Evolutionary conservation across 768 basidiomycete species (phyloP).

Genomic region (Chalciporus pseudorubinellus): DNA sequence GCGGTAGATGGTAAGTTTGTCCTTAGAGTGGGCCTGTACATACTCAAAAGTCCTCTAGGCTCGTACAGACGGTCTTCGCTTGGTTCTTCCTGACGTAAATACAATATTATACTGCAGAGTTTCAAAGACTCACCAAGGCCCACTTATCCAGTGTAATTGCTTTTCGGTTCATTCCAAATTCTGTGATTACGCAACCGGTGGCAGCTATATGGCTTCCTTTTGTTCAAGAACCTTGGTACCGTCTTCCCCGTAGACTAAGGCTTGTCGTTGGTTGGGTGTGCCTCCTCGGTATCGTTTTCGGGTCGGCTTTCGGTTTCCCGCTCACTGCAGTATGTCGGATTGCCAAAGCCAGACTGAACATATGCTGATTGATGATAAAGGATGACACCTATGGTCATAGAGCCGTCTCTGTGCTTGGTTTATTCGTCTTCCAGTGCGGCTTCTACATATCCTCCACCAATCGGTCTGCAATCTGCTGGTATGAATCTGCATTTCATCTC

Average conservation of each 20-base stretch:
- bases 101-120: conserved; percentile 1
- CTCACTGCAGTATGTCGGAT: conserved; percentile 46
- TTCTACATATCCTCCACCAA: conserved; percentile 70
- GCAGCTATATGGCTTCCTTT: conserved; percentile 65
- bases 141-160: conserved; percentile 57
- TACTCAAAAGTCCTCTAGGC: conserved; percentile 41
- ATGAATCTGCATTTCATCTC: conserved; percentile 16
- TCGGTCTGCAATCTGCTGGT: conserved; percentile 71
- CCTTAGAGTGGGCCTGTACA: not conserved
- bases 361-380: conserved; percentile 32
- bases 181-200: conserved; percentile 68
- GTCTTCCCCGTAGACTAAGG: conserved; percentile 49
- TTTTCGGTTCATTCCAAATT: conserved; percentile 80
- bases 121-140: not conserved
- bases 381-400: conserved; percentile 72
- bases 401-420: conserved; percentile 77
- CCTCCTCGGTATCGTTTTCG: conserved; percentile 75
- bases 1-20: conserved; percentile 64
- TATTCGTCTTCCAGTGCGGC: conserved; percentile 73
- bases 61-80: conserved; percentile 77
- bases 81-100: conserved; percentile 79
- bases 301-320: conserved; percentile 82
- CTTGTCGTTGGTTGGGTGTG: conserved; percentile 72
- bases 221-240: conserved; percentile 68
- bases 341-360: conserved; percentile 3